Percentiles rank a stretch among this genome's conserved stretches.
phyloP scores from a whole-genome alignment of 257 asterid species.

The Fraxinus pennsylvanica region DNA sequence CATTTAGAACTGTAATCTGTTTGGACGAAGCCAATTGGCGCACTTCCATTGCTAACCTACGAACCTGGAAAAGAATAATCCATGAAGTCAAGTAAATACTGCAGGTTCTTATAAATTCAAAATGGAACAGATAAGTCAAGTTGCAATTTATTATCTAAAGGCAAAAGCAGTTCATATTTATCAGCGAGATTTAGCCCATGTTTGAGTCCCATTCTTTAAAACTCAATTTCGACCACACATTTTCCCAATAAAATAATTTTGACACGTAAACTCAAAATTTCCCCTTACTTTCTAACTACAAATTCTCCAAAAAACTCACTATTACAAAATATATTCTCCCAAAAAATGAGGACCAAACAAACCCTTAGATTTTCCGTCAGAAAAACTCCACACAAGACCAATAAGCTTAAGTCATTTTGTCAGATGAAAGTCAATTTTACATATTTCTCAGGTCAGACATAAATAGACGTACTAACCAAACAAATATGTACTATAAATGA shows the following conservation, averaged over 20 bases:
- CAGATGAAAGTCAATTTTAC: background rate
- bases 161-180: background rate
- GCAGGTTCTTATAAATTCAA: background rate
- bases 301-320: no score
- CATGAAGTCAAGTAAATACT: conserved; percentile 17
- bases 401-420: background rate
- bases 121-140: background rate
- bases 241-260: no score
- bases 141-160: background rate
- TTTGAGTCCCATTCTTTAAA: no score
- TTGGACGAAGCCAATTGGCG: conserved; percentile 58
- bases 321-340: no score
- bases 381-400: background rate
- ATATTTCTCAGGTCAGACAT: background rate
- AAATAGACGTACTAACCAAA: background rate
- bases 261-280: no score
- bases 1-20: conserved; percentile 67
- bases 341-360: no score
- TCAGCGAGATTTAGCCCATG: background rate
- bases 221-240: no score
- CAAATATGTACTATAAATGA: background rate
- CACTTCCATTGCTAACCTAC: conserved; percentile 73
- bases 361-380: background rate
- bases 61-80: conserved; percentile 49
- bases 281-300: no score